phyloP scores from a whole-genome alignment of 805 yeast genomes.

The Komagataella ulmi region DNA sequence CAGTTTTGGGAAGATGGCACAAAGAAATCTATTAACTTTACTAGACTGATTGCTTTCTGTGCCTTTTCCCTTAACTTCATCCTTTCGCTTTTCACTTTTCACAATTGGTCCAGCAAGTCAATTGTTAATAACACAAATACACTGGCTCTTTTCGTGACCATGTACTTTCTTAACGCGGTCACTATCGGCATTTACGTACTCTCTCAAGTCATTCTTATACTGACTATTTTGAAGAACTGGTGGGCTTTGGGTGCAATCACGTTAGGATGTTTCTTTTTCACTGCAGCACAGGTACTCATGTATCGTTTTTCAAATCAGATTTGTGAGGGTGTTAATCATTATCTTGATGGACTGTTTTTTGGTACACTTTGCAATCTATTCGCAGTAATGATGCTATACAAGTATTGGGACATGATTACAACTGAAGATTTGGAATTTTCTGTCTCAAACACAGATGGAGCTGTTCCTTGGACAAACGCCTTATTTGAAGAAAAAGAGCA shows the following conservation, averaged over 20 bases:
- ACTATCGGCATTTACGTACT: slow-evolving; percentile 47
- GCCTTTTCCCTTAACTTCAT: slow-evolving; percentile 59
- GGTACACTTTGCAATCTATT: slow-evolving; percentile 71
- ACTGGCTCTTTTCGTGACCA: slow-evolving; percentile 53
- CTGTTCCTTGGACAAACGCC: background rate
- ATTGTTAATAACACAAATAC: slow-evolving; percentile 38
- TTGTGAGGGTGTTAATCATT: slow-evolving; percentile 67
- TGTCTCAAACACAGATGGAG: slow-evolving; percentile 1
- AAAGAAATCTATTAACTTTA: slow-evolving; percentile 37
- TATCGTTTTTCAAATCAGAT: slow-evolving; percentile 57
- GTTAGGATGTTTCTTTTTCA: slow-evolving; percentile 60
- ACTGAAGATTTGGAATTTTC: slow-evolving; percentile 86
- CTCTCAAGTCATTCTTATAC: slow-evolving; percentile 56
- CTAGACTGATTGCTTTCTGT: slow-evolving; percentile 35
- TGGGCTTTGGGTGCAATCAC: slow-evolving; percentile 88
- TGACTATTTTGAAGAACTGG: slow-evolving; percentile 53
- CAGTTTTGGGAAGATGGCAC: slow-evolving; percentile 96
- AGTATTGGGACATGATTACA: slow-evolving; percentile 94
- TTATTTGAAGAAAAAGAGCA: background rate
- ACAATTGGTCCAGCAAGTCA: slow-evolving; percentile 38
- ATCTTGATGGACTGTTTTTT: slow-evolving; percentile 81
- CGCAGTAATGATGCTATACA: slow-evolving; percentile 88
- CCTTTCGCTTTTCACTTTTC: slow-evolving; percentile 60
- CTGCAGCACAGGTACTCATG: slow-evolving; percentile 64
- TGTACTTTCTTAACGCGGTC: slow-evolving; percentile 60